Evolutionary conservation across 768 basidiomycete genomes (phyloP).

Genomic region (Coprinopsis cinerea): DNA sequence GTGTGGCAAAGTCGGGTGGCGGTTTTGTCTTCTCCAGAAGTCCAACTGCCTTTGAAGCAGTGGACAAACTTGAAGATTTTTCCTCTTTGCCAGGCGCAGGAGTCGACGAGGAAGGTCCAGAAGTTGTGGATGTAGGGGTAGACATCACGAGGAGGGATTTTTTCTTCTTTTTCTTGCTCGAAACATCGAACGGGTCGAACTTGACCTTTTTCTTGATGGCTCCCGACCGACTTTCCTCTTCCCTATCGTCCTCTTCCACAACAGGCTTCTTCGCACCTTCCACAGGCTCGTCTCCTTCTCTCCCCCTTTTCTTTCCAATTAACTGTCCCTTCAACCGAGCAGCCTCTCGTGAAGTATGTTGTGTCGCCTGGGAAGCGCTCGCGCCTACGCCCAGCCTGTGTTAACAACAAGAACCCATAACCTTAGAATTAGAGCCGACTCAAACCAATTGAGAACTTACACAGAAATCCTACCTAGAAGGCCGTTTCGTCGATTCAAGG

Average conservation of each 20-base stretch:
- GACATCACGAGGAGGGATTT: neutral
- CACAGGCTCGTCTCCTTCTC: constrained; percentile 33
- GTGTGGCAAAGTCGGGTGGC: neutral
- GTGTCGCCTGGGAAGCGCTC: constrained; percentile 40
- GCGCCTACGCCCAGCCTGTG: constrained; percentile 74
- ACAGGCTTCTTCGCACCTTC: constrained; percentile 15
- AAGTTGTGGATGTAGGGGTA: neutral
- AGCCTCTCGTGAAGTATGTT: constrained; percentile 44
- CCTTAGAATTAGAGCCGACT: neutral
- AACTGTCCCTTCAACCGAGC: constrained; percentile 59
- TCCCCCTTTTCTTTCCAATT: constrained; percentile 42
- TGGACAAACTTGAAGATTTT: too few species aligned
- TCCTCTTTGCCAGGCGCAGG: too few species aligned
- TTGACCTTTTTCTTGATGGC: constrained; percentile 55
- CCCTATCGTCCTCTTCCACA: constrained; percentile 33
- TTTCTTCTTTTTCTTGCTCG: constrained; percentile 22
- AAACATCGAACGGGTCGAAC: constrained; percentile 48
- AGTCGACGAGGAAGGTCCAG: too few species aligned
- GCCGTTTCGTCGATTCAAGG: constrained; percentile 61
- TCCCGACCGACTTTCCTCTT: constrained; percentile 54
- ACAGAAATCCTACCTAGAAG: constrained; percentile 53
- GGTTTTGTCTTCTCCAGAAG: neutral
- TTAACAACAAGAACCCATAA: neutral
- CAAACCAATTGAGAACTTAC: constrained; percentile 5
- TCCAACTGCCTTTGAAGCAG: neutral